Percentiles rank a stretch among this genome's conserved stretches.
Conservation (phyloP, 306 rosid genomes). For the Adenanthera pavonina region DNA sequence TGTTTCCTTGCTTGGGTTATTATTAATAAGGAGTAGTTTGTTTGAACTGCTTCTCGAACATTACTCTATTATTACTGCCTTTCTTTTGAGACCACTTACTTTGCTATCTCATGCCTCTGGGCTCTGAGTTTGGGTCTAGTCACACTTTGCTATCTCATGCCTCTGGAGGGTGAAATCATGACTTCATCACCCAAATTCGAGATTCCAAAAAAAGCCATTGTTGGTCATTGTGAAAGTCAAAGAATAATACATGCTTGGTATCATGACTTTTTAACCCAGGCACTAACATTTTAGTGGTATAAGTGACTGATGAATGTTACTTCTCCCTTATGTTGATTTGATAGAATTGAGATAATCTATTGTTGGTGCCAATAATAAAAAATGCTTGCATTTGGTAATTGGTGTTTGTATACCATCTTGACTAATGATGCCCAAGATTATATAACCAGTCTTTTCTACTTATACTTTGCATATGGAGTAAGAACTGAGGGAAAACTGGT, state of each 20-base stretch:
- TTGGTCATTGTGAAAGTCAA: not conserved
- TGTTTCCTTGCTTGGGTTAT: slow-evolving; percentile 20
- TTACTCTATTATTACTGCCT: slow-evolving; percentile 2
- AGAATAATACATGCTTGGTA: not conserved
- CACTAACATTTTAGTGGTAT: not conserved
- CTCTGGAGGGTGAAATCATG: not conserved
- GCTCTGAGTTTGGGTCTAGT: not conserved
- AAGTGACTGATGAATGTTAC: slow-evolving; percentile 3
- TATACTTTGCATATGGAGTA: not conserved
- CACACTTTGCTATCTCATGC: not conserved
- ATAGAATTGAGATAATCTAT: not conserved
- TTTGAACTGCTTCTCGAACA: not conserved
- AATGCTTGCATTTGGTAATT: not conserved
- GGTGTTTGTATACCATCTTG: slow-evolving; percentile 16
- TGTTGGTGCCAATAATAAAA: slow-evolving; percentile 2
- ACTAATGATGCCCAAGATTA: not conserved
- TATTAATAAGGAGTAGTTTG: not conserved
- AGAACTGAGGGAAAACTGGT: not conserved
- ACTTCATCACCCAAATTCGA: not conserved
- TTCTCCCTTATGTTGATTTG: slow-evolving; percentile 17
- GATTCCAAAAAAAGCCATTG: not conserved
- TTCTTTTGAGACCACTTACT: slow-evolving; percentile 7
- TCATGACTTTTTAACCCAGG: not conserved
- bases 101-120: not conserved
- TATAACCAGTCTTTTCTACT: not conserved